Evolutionary conservation across 2,329 filamentous ascomycete species (phyloP), one percentile per base, ranked within the genome.

Genomic region (Verticillium nubilum): DNA sequence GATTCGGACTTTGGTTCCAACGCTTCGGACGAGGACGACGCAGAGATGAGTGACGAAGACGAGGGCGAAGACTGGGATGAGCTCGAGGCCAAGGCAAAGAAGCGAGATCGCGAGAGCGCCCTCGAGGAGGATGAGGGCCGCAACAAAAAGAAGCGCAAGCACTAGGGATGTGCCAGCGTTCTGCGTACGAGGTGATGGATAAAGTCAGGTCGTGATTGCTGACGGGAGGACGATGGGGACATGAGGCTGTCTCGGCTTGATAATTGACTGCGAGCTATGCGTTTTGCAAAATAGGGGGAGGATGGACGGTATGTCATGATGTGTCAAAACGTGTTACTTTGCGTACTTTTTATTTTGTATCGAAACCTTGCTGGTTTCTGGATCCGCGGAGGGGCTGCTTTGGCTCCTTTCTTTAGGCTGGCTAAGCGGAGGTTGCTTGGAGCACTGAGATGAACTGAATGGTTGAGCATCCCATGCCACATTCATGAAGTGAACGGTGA

Each of bases 1-100:
- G 95, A 92, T 60, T 95, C 90, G 23, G 93, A 98, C 63, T 98
- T 95, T 70, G 93, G 96, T 68, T 94, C 94, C 69, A 93, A 97
- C 68, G 90, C 89, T 1, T 90, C 86, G 25, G 90, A 88, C 2
- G 90, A 94, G 63, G 92, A 94, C 13, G 90, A 91, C 59, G 86
- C 82, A 55, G 89, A 90, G 23, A 80, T 85, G 19, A 86, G 84
- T 52, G 90, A 93, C 6, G 89, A 90, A 52, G 90, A 91, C 13
- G 90, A 87, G 64, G 89, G 90, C 55, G 90, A 97, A 72, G 91
- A 96, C 70, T 97, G 94, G 94, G 93, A 98, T 71, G 92, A 96
- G 74, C 73, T 97, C 61, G 94, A 97, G 78, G 88, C 88, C 74
- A 97, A 97, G 80, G 93, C 89, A 3, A 91, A 88, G 78, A 92